Base-by-base conservation (phyloP, 1,284 basidiomycete genomes). In the Pholiota adiposa region DNA sequence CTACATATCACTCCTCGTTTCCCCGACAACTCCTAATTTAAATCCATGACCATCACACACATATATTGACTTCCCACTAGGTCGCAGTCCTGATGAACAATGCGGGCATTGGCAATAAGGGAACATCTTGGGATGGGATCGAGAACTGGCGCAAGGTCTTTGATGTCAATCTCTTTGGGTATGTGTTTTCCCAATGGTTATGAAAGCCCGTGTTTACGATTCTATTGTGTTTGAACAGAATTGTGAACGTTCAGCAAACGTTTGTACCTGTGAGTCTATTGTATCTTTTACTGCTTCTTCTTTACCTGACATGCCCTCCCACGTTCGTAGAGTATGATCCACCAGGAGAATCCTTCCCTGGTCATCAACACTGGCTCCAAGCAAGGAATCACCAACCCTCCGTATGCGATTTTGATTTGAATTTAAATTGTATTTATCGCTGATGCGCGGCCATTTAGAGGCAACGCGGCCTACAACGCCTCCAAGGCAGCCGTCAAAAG, bases 311-410 rank as follows among this genome's bases (percentile, higher is more conserved):
- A 9, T 16, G n/a, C 12, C 12, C 27, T 2, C 44, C 25, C 48
- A 53, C 40, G 46, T 54, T 36, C 21, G 49, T 51, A 88, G 79
- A 79, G 79, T 51, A 92, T 94, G 90, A 80, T 92, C 25, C 84
- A 88, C 68, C 90, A 95, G 72, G 93, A 96, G 74, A 96, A 95
- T 75, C 86, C 85, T n/a, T 83, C 90, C 4, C 83, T 94, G 59
- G 89, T 97, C 61, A 92, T 97, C 78, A 95, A 92, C 72, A 97
- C 95, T 12, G 95, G 95, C 1, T 94, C 92, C 60, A 97, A 97
- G 79, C 92, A 96, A 74, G 94, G 94, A 41, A 94, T 96, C 76
- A 95, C 93, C 9, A 93, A 93, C 76, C 93, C 93, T 50, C 93
- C 93, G 90, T 93, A 74, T 60, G 89, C 82, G 81, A 18, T 38